Evolutionary conservation across 345 rosid genomes (phyloP), one percentile per base, ranked within the genome.

Genomic region (Citrus reticulata): DNA sequence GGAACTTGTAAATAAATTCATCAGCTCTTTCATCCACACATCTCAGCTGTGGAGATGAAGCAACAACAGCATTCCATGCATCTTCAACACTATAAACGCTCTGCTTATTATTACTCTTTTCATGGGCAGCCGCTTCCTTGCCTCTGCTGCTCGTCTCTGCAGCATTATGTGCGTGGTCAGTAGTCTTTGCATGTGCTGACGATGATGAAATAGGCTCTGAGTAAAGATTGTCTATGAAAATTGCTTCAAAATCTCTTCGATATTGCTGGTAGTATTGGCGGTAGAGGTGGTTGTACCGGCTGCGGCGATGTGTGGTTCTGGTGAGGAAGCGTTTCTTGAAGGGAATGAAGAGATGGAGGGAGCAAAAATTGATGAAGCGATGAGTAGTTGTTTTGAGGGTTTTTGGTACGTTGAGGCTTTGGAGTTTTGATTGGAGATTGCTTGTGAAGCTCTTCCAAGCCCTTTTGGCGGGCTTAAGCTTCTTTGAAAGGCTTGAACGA

Each of bases 11-110:
- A 34, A 95, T 95, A 34, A 95, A 95, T 74, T 95, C 98, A 6
- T 93, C 97, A 13, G 98, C 98, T 82, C 92, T 86, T 66, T 93
- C 97, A 67, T 95, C 87, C 64, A 95, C 97, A n/a, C 88, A 81
- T 76, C 93, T 84, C 42, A 92, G 76, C 79, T 91, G 97, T 1
- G 97, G 97, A 19, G 98, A 93, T 13, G 79, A 83, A 35, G 95
- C 94, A 57, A 95, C 92, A 25, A 89, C 86, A 68, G 88, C 89
- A 74, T 88, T 91, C 97, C 97, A 95, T 13, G 91, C 92, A 82
- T 95, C 97, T 72, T 95, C 98, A 58, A 95, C 76, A 7, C 86
- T 88, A 35, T 88, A 77, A 60, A 76, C 2, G n/a, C 61, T 74
- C 67, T 75, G 24, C 61, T 82, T 74, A 62, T 54, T 54, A 46